Percentiles rank a stretch among this genome's conserved stretches.
Evolutionary conservation across 305 asterid species (phyloP).

Genomic region (Rubia peregrina): DNA sequence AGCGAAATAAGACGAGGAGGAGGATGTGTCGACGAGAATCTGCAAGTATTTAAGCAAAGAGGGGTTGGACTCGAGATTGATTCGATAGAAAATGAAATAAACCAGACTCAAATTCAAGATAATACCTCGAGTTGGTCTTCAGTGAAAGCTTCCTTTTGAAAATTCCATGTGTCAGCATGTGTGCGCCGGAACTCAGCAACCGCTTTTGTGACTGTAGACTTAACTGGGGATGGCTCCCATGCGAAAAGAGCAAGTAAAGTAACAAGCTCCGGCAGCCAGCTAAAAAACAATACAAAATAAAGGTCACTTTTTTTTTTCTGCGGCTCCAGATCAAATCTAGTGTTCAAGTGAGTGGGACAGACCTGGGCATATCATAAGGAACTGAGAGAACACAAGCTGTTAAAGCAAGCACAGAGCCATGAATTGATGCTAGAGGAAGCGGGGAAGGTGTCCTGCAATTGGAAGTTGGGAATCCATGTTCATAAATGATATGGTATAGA

Average conservation of each 20-base stretch:
- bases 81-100: neutral
- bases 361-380: constrained; percentile 99
- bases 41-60: constrained; percentile 32
- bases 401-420: constrained; percentile 91
- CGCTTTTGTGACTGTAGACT: constrained; percentile 95
- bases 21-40: constrained; percentile 94
- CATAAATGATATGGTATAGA: neutral
- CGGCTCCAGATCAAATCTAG: neutral
- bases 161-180: constrained; percentile 98
- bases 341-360: constrained; percentile 13
- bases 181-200: constrained; percentile 98
- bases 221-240: constrained; percentile 85
- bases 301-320: neutral
- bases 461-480: constrained; percentile 14
- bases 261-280: constrained; percentile 97
- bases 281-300: constrained; percentile 23
- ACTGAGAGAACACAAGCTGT: constrained; percentile 91
- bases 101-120: constrained; percentile 10
- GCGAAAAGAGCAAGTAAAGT: constrained; percentile 84
- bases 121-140: constrained; percentile 99
- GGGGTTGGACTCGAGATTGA: neutral
- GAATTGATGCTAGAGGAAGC: constrained; percentile 66
- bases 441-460: constrained; percentile 58
- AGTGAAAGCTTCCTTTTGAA: constrained; percentile 83
- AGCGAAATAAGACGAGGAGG: constrained; percentile 94